phyloP scores from a whole-genome alignment of 75 land plant species.

The Adiantum capillusveneris region DNA sequence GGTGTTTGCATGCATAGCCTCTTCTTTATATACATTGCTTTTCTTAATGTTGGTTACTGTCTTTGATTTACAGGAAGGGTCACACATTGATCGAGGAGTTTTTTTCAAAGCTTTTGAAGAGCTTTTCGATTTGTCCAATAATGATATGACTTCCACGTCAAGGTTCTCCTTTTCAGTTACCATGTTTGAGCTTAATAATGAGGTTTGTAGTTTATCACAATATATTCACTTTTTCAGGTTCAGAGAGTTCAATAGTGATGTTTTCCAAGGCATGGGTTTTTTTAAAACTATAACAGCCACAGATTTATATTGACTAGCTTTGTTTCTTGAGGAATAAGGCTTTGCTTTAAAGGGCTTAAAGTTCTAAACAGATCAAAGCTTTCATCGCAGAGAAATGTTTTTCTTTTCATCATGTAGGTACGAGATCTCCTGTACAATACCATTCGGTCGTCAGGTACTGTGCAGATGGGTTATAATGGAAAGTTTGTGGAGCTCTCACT shows the following conservation, averaged over 20 bases:
- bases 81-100: slow-evolving; percentile 83
- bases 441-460: slow-evolving; percentile 20
- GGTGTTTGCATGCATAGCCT: too few relatives aligned
- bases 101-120: slow-evolving; percentile 84
- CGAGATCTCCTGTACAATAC: slow-evolving; percentile 57
- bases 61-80: slow-evolving; percentile 99
- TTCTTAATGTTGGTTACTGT: too few relatives aligned
- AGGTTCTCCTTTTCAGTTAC: slow-evolving; percentile 55
- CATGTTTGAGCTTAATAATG: slow-evolving; percentile 86
- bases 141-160: slow-evolving; percentile 68
- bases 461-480: slow-evolving; percentile 41
- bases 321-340: too few relatives aligned
- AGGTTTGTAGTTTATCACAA: slow-evolving; percentile 19
- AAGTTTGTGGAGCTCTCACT: slow-evolving; percentile 51
- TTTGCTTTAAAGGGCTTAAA: too few relatives aligned
- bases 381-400: too few relatives aligned
- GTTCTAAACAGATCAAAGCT: too few relatives aligned
- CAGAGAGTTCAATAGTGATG: too few relatives aligned
- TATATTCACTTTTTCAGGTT: too few relatives aligned
- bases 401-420: slow-evolving; percentile 29
- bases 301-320: too few relatives aligned
- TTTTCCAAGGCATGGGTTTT: too few relatives aligned
- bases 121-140: slow-evolving; percentile 79
- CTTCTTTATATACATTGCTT: too few relatives aligned
- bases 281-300: too few relatives aligned